Percentiles rank a stretch among this genome's conserved stretches.
Conservation (phyloP, 1,284 basidiomycete species). For the Trichosporon faecale region DNA sequence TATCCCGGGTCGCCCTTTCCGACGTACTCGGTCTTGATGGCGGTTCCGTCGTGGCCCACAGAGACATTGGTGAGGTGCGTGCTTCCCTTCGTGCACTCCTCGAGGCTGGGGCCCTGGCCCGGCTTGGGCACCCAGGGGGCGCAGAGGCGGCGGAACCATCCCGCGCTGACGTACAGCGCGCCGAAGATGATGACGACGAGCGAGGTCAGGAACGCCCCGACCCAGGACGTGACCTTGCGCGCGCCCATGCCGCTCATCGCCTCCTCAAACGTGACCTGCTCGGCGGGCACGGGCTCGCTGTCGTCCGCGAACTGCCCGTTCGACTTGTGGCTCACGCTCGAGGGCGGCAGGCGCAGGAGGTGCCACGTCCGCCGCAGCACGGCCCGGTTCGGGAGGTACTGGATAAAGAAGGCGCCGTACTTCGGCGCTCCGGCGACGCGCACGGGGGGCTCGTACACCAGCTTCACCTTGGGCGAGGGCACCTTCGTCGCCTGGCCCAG, state of each 20-base stretch:
- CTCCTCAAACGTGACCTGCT: slow-evolving; percentile 70
- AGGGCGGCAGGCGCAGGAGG: slow-evolving; percentile 56
- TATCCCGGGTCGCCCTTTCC: slow-evolving; percentile 80
- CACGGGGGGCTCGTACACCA: slow-evolving; percentile 18
- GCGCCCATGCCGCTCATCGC: slow-evolving; percentile 51
- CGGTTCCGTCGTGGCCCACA: slow-evolving; percentile 52
- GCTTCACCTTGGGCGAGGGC: not conserved
- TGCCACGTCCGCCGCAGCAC: slow-evolving; percentile 77
- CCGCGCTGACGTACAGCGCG: slow-evolving; percentile 37
- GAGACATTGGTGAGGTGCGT: slow-evolving; percentile 62
- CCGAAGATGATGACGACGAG: slow-evolving; percentile 30
- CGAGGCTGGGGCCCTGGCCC: slow-evolving; percentile 61
- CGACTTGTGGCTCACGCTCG: slow-evolving; percentile 8
- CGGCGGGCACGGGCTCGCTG: slow-evolving; percentile 57
- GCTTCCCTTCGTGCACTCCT: slow-evolving; percentile 56
- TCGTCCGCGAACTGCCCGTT: slow-evolving; percentile 5
- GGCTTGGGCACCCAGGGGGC: slow-evolving; percentile 58
- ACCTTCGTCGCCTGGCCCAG: not conserved
- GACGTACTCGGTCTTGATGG: slow-evolving; percentile 62
- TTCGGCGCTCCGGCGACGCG: slow-evolving; percentile 15
- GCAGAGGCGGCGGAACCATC: slow-evolving; percentile 44
- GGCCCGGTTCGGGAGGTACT: slow-evolving; percentile 62
- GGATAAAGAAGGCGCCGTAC: slow-evolving; percentile 61
- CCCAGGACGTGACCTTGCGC: slow-evolving; percentile 4
- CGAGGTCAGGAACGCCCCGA: slow-evolving; percentile 24